Base-by-base conservation (phyloP, 2,329 filamentous ascomycete genomes). In the Pleomassaria siparia region DNA sequence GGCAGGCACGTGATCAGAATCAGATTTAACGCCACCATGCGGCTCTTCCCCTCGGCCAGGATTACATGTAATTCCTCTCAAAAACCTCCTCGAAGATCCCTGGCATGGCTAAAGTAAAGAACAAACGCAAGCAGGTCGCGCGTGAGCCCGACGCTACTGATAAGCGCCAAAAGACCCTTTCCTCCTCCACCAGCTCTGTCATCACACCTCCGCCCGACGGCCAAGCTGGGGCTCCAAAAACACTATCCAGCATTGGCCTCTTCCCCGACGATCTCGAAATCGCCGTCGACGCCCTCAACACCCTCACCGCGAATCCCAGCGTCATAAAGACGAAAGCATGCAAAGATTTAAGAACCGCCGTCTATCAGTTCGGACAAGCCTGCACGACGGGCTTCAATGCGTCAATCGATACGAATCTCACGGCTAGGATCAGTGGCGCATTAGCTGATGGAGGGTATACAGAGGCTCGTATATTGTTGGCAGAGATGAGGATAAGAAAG, bases 241-340 rank as follows among this genome's bases (percentile, higher is more conserved):
- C 64, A 40, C 69, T 84, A 3, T 72, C 77, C 43, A 75, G 77
- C 0, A 68, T 85, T 49, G 35, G 35, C 20, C 74, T 82, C n/a
- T 82, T 82, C 2, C 49, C 74, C 76, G 84, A 87, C 55, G 85
- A 88, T 53, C 75, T 88, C 45, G 85, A 87, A 37, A 81, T 87
- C 47, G 76, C 84, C 1, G 76, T 86, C 46, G 85, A 88, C 25
- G 87, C 84, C 0, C 75, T 88, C 22, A 74, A 72, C 2, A 76
- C 80, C 0, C 75, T 88, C 10, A 71, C 83, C 0, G 70, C 79
- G 47, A 78, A 87, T 52, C 85, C 85, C 0, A 70, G 67, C 18
- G 60, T 87, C 18, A 87, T 86, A 64, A 88, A 88, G 66, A 82
- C 83, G 0, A 87, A 86, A 60, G 77, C 76, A 20, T 88, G 85